These are phyloP conservation scores for Gyromitra esculenta DNA, from an alignment of 2,329 filamentous ascomycete species.

Conservation along the genomic window DNA sequence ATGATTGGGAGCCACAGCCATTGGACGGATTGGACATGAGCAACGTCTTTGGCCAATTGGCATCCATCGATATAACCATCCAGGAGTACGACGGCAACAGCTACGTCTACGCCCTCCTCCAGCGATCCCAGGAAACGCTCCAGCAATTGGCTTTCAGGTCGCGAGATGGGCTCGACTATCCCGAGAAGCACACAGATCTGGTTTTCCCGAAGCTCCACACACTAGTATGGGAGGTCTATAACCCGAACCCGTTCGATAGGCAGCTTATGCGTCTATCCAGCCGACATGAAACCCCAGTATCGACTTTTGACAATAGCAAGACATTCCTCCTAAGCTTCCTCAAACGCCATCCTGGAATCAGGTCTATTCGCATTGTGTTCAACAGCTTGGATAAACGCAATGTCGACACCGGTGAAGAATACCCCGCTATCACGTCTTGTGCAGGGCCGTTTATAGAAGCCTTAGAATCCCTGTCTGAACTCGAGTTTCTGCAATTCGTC, in stretches of 20 bases:
- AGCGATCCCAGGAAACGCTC: slow-evolving; percentile 39
- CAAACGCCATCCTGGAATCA: slow-evolving; percentile 33
- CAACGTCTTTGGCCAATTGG: slow-evolving; percentile 37
- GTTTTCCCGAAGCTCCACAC: slow-evolving; percentile 44
- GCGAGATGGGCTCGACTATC: slow-evolving; percentile 38
- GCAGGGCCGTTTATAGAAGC: slow-evolving; percentile 34
- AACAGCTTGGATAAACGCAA: slow-evolving; percentile 15
- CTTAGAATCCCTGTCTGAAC: slow-evolving; percentile 9
- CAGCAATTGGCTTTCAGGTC: slow-evolving; percentile 34
- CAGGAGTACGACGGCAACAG: slow-evolving; percentile 45
- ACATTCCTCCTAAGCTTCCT: slow-evolving; percentile 31
- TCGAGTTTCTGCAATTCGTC: slow-evolving; percentile 40
- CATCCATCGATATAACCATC: slow-evolving; percentile 43
- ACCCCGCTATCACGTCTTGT: slow-evolving; percentile 41
- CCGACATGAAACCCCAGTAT: slow-evolving; percentile 5
- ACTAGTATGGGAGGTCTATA: slow-evolving; percentile 47
- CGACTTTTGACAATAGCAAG: slow-evolving; percentile 35
- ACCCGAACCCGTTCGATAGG: slow-evolving; percentile 42
- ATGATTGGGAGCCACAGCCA: slow-evolving; percentile 40
- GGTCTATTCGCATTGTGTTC: slow-evolving; percentile 42
- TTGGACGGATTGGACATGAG: slow-evolving; percentile 13
- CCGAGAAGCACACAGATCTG: slow-evolving; percentile 31
- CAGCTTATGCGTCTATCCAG: slow-evolving; percentile 15
- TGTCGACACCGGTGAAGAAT: slow-evolving; percentile 20
- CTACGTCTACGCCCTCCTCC: slow-evolving; percentile 33